Evolutionary conservation across 306 rosid genomes (phyloP).

Genomic region (Sphenostylis stenocarpa): DNA sequence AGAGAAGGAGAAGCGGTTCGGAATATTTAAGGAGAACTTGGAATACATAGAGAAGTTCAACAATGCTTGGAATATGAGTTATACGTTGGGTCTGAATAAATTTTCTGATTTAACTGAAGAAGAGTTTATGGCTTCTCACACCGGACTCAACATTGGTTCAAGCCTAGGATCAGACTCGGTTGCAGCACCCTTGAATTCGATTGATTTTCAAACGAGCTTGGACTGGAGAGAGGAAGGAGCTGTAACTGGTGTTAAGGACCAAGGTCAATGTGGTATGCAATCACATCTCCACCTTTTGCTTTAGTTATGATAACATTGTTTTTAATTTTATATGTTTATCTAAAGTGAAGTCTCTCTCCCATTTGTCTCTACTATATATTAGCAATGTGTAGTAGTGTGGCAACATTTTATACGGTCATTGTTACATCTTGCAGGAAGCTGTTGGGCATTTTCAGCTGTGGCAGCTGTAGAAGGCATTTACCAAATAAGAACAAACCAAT

Average conservation of each 20-base stretch:
- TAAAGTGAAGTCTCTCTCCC: no score
- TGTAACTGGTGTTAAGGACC: constrained; percentile 39
- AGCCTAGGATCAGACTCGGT: not conserved
- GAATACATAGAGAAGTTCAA: constrained; percentile 41
- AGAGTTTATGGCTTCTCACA: constrained; percentile 44
- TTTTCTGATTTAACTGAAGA: constrained; percentile 42
- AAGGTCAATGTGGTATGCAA: constrained; percentile 38
- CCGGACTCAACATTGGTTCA: constrained; percentile 20
- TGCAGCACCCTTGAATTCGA: not conserved
- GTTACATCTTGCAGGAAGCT: constrained; percentile 37
- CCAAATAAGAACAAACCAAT: constrained; percentile 4
- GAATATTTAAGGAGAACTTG: constrained; percentile 34
- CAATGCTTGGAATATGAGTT: constrained; percentile 35
- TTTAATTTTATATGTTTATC: no score
- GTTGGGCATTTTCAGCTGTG: constrained; percentile 45
- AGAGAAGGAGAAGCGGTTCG: constrained; percentile 40
- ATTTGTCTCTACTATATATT: no score
- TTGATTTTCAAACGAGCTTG: constrained; percentile 10
- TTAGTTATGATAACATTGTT: no score
- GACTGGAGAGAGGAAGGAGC: constrained; percentile 47
- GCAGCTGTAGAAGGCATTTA: constrained; percentile 46
- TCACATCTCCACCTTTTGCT: no score
- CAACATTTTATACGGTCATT: no score
- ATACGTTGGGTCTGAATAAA: constrained; percentile 37
- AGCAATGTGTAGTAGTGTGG: no score